Evolutionary conservation across 78 protist genomes (phyloP), one percentile per base, ranked within the genome.

Genomic region (Planoprotostelium fungivorum): DNA sequence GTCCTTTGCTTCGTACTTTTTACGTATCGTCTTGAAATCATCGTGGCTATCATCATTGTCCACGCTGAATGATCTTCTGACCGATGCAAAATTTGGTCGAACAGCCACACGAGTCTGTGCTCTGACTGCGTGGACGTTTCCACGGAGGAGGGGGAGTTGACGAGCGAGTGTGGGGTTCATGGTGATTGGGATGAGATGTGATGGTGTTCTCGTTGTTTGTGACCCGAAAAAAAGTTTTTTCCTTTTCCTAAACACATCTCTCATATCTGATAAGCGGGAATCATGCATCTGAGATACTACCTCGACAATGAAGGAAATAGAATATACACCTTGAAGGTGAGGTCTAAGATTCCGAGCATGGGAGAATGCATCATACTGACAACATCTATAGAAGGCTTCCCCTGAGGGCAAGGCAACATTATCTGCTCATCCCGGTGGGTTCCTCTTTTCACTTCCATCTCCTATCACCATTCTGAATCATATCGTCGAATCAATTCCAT

Each of bases 241-340:
- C n/a, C n/a, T n/a, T n/a, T n/a, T n/a, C n/a, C n/a, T n/a, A n/a
- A n/a, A n/a, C n/a, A n/a, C n/a, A n/a, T n/a, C n/a, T n/a, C n/a
- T n/a, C n/a, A n/a, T n/a, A n/a, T n/a, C n/a, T n/a, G n/a, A n/a
- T n/a, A n/a, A n/a, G n/a, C n/a, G n/a, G n/a, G n/a, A n/a, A n/a
- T n/a, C 73, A 96, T 96, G 98, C 96, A 95, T 89, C 90, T 96
- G 35, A 93, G 91, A 94, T 96, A 93, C 95, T 94, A 96, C 96
- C 84, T 84, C 10, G 89, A 34, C 83, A 91, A 88, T 63, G 51
- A 89, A 0, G 98, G 98, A 84, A 89, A 94, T 88, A 93, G 98
- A 29, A 87, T 92, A 28, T 96, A 92, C 93, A 96, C 96, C 16
- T 89, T 96, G 37, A 91, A 95, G 95, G 96, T 92, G 38, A 31